phyloP scores from a whole-genome alignment of 306 rosid species.

The Potentilla sterilis region DNA sequence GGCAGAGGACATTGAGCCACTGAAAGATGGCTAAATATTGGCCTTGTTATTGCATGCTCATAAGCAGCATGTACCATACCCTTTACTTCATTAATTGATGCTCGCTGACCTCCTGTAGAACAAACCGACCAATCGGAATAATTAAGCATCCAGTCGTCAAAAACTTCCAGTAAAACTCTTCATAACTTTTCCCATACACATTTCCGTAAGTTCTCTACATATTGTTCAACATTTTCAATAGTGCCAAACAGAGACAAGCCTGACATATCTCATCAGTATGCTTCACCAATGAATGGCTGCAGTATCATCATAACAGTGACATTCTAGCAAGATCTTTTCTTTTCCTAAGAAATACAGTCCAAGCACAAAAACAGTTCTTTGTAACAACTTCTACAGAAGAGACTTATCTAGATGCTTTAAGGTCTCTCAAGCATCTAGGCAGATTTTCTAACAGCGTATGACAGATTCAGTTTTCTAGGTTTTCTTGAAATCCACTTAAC shows the following conservation, averaged over 20 bases:
- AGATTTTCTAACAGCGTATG: background rate
- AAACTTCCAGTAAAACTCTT: background rate
- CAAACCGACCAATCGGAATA: conserved; percentile 2
- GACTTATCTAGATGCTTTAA: background rate
- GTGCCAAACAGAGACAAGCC: background rate
- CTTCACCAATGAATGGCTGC: too few species aligned
- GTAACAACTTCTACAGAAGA: background rate
- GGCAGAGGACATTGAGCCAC: conserved; percentile 74
- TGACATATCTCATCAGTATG: background rate
- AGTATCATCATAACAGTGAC: too few species aligned
- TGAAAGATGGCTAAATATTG: conserved; percentile 71
- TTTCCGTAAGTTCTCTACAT: background rate
- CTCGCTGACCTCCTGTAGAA: conserved; percentile 51
- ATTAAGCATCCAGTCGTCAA: background rate
- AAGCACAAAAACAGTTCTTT: background rate
- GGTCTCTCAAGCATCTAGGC: background rate
- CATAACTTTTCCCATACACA: background rate
- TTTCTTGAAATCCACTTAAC: background rate
- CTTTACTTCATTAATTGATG: conserved; percentile 54
- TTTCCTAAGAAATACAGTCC: background rate
- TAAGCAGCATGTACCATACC: conserved; percentile 52
- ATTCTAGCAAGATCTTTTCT: too few species aligned
- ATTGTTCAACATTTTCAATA: background rate
- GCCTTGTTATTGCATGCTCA: conserved; percentile 49
- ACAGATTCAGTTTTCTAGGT: background rate